A percentile compares a stretch with the other conserved stretches of the same genome.
Evolutionary conservation across 495 filamentous ascomycete species (phyloP).

Genomic region (Pyronema omphalodes): DNA sequence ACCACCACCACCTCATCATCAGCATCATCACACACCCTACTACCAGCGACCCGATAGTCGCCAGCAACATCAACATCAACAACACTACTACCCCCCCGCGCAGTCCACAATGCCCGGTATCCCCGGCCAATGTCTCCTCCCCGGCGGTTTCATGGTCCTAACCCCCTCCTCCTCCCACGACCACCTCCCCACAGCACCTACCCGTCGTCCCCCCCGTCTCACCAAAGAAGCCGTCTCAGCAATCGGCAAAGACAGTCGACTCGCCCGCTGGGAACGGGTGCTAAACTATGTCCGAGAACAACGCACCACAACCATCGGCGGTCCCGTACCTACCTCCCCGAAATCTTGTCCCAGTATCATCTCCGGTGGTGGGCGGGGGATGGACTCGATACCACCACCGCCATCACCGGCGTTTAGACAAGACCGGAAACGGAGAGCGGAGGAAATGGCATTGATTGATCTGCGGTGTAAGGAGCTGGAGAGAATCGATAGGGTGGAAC

Average conservation of each 20-base stretch:
- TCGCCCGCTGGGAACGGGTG: slow-evolving; percentile 24
- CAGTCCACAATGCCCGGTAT: background rate
- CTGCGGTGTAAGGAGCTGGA: slow-evolving; percentile 17
- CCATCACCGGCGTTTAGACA: background rate
- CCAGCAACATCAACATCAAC: slow-evolving; percentile 13
- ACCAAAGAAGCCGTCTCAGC: slow-evolving; percentile 18
- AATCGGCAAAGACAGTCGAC: slow-evolving; percentile 20
- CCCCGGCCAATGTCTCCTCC: slow-evolving; percentile 12
- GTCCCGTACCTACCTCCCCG: background rate
- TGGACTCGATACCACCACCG: background rate
- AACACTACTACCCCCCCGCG: slow-evolving; percentile 5
- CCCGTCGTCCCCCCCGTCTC: slow-evolving; percentile 1
- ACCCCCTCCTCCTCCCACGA: slow-evolving; percentile 16
- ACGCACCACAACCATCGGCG: slow-evolving; percentile 12
- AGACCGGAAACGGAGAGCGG: slow-evolving; percentile 4
- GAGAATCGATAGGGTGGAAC: slow-evolving; percentile 16
- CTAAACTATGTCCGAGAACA: slow-evolving; percentile 22
- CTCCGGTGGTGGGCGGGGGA: slow-evolving; percentile 7
- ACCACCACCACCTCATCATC: background rate
- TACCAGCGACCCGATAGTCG: slow-evolving; percentile 14
- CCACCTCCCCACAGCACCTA: slow-evolving; percentile 16
- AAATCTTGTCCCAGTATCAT: too few relatives aligned
- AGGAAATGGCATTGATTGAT: slow-evolving; percentile 8
- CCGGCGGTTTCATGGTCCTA: slow-evolving; percentile 22
- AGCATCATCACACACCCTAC: slow-evolving; percentile 10